phyloP scores from a whole-genome alignment of 1,139 yeast species.

The Wickerhamomyces sp. region DNA sequence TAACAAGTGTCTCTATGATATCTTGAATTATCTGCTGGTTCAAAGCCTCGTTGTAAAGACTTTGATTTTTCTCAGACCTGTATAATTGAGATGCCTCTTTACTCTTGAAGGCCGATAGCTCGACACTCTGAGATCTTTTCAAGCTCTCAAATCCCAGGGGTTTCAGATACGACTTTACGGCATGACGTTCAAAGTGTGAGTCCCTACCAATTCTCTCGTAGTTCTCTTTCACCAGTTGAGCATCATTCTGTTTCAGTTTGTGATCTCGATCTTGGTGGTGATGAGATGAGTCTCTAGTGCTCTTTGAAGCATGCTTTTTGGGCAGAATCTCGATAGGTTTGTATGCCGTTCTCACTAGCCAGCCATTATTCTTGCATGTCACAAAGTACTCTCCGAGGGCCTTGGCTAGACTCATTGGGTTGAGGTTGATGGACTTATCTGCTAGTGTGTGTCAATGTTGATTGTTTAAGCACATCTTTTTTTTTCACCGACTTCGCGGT shows the following conservation, averaged over 20 bases:
- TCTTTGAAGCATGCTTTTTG: not conserved
- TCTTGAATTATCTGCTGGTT: conserved; percentile 6
- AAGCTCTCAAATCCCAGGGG: conserved; percentile 23
- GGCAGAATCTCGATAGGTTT: not conserved
- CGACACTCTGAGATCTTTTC: conserved; percentile 15
- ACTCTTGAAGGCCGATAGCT: conserved; percentile 12
- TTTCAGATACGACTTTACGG: conserved; percentile 23
- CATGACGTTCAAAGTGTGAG: conserved; percentile 24
- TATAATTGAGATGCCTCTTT: conserved; percentile 19
- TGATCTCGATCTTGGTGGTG: not conserved
- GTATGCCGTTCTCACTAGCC: not conserved
- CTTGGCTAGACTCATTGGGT: conserved; percentile 4
- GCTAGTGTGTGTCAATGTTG: not conserved
- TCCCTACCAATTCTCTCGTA: conserved; percentile 24
- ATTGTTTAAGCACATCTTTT: not conserved
- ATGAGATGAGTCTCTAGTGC: not conserved
- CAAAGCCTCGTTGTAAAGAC: conserved; percentile 9
- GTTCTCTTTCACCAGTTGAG: conserved; percentile 10
- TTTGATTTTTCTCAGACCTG: conserved; percentile 10
- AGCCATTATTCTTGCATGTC: conserved; percentile 1
- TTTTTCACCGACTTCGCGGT: not conserved
- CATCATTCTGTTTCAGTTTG: conserved; percentile 2
- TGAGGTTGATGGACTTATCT: not conserved
- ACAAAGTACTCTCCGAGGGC: conserved; percentile 4
- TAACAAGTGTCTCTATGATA: conserved; percentile 12